phyloP scores from a whole-genome alignment of 352 stramenopile species.

The Phytophthora sansomeana region DNA sequence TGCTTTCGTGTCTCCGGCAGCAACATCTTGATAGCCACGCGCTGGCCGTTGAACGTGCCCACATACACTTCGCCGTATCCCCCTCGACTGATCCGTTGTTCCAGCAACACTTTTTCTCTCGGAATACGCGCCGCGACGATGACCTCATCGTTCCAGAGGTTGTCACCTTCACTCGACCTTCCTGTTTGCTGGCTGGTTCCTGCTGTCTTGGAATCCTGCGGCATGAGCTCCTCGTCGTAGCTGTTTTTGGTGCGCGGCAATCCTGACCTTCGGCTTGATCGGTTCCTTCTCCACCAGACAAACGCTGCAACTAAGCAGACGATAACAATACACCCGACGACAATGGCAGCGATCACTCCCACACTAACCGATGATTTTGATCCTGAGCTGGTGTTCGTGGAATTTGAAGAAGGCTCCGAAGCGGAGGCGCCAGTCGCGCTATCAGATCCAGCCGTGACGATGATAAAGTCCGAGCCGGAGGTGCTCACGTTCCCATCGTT shows the following conservation, averaged over 20 bases:
- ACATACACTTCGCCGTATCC: slow-evolving; percentile 53
- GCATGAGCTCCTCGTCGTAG: slow-evolving; percentile 16
- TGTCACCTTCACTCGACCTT: background rate
- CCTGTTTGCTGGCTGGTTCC: background rate
- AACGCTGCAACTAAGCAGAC: slow-evolving; percentile 4
- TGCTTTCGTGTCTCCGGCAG: slow-evolving; percentile 26
- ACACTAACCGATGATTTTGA: slow-evolving; percentile 14
- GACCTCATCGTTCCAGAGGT: slow-evolving; percentile 34
- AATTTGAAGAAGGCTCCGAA: background rate
- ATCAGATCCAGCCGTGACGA: slow-evolving; percentile 12
- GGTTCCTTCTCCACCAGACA: slow-evolving; percentile 13
- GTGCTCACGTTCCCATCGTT: slow-evolving; percentile 9
- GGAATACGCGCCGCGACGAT: slow-evolving; percentile 42
- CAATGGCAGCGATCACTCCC: slow-evolving; percentile 30
- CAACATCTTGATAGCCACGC: slow-evolving; percentile 56
- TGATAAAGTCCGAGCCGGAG: slow-evolving; percentile 18
- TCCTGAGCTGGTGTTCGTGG: background rate
- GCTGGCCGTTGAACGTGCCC: slow-evolving; percentile 43
- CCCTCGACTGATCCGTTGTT: slow-evolving; percentile 42
- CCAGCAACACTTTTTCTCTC: slow-evolving; percentile 44
- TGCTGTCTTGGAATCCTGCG: slow-evolving; percentile 17
- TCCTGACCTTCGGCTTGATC: background rate
- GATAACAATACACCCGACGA: slow-evolving; percentile 10
- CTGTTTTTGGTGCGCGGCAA: slow-evolving; percentile 2
- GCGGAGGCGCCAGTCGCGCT: slow-evolving; percentile 4